These are phyloP conservation scores for Ogataea pilisensis DNA, from an alignment of 805 yeast genomes.

Conservation along the genomic window DNA sequence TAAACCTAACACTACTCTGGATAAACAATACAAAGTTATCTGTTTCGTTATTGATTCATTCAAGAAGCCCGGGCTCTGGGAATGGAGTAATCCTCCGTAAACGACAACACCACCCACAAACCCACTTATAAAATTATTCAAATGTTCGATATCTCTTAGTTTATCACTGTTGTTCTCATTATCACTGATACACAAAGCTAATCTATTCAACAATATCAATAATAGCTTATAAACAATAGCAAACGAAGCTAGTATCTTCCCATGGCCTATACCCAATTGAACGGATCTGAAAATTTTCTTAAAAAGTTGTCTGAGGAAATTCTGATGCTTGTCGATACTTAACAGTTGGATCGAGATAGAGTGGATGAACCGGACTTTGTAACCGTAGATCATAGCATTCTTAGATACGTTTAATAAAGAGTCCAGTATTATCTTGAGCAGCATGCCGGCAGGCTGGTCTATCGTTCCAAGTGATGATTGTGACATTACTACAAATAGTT, in stretches of 20 bases:
- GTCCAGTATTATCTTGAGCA: background rate
- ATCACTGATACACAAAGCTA: background rate
- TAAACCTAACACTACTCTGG: slow-evolving; percentile 60
- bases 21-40: slow-evolving; percentile 67
- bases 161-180: background rate
- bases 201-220: slow-evolving; percentile 8
- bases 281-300: slow-evolving; percentile 19
- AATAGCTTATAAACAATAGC: slow-evolving; percentile 26
- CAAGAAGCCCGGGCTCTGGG: slow-evolving; percentile 5
- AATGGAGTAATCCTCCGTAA: slow-evolving; percentile 27
- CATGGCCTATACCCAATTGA: slow-evolving; percentile 28
- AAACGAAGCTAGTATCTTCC: slow-evolving; percentile 28
- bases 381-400: slow-evolving; percentile 31
- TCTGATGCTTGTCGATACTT: slow-evolving; percentile 11
- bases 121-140: slow-evolving; percentile 27
- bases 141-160: background rate
- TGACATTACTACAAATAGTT: background rate
- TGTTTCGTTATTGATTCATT: slow-evolving; percentile 54
- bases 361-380: slow-evolving; percentile 29
- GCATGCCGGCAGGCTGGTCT: background rate
- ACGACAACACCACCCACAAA: slow-evolving; percentile 28
- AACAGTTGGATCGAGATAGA: slow-evolving; percentile 26
- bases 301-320: slow-evolving; percentile 9
- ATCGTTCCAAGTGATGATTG: background rate
- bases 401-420: slow-evolving; percentile 15